Evolutionary conservation across 768 basidiomycete species (phyloP).

Genomic region (Tylopilus sp.): DNA sequence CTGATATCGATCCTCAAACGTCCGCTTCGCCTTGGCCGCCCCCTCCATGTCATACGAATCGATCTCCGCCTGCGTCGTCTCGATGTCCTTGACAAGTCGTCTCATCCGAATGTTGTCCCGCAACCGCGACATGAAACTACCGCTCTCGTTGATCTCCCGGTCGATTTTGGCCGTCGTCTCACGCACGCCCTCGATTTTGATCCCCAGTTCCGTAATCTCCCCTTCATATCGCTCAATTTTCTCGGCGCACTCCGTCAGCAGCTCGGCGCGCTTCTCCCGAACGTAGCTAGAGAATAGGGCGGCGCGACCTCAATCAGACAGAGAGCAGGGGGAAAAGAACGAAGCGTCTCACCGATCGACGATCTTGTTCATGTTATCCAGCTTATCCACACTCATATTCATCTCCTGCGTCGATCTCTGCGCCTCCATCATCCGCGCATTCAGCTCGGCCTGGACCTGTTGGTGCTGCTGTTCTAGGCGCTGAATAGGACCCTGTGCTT

Average conservation of each 20-base stretch:
- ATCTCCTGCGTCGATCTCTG: slow-evolving; percentile 61
- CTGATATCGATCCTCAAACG: slow-evolving; percentile 79
- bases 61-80: slow-evolving; percentile 64
- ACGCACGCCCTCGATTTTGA: slow-evolving; percentile 40
- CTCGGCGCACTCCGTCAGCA: slow-evolving; percentile 55
- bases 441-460: slow-evolving; percentile 47
- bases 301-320: background rate
- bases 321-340: background rate
- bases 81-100: slow-evolving; percentile 63
- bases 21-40: slow-evolving; percentile 77
- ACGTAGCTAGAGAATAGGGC: slow-evolving; percentile 55
- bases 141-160: slow-evolving; percentile 76
- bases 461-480: slow-evolving; percentile 55
- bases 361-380: slow-evolving; percentile 55
- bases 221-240: slow-evolving; percentile 48
- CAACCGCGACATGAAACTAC: slow-evolving; percentile 63
- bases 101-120: slow-evolving; percentile 83
- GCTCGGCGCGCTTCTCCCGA: slow-evolving; percentile 59
- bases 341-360: slow-evolving; percentile 53
- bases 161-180: slow-evolving; percentile 56
- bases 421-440: slow-evolving; percentile 45
- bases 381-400: slow-evolving; percentile 58
- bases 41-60: slow-evolving; percentile 78
- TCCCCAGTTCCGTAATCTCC: slow-evolving; percentile 40
- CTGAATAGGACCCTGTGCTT: slow-evolving; percentile 63